phyloP scores from a whole-genome alignment of 306 rosid genomes.

The Inga laurina region DNA sequence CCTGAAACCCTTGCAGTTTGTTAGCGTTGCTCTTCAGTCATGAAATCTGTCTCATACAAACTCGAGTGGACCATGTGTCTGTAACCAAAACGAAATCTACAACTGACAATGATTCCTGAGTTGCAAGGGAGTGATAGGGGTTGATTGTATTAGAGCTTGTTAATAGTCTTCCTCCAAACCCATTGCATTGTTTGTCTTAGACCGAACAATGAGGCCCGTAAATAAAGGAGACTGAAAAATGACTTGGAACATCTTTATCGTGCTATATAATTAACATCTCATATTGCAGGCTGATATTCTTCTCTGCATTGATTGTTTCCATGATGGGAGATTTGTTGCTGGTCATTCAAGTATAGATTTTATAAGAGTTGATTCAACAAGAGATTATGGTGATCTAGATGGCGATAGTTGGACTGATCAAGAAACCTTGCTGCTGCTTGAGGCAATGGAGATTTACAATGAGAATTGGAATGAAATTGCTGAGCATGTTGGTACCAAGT shows the following conservation, averaged over 20 bases:
- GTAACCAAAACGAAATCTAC: slow-evolving; percentile 20
- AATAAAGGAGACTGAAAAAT: slow-evolving; percentile 25
- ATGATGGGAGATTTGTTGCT: slow-evolving; percentile 80
- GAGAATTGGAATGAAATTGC: slow-evolving; percentile 99
- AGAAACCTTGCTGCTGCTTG: slow-evolving; percentile 88
- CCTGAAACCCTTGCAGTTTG: slow-evolving; percentile 15
- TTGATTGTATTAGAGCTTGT: slow-evolving; percentile 13
- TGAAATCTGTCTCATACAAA: slow-evolving; percentile 13
- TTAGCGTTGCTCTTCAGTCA: slow-evolving; percentile 2
- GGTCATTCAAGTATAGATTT: slow-evolving; percentile 96
- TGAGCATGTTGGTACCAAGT: slow-evolving; percentile 89
- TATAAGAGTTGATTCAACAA: slow-evolving; percentile 59
- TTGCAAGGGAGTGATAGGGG: slow-evolving; percentile 1
- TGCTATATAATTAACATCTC: slow-evolving; percentile 35
- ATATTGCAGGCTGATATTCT: slow-evolving; percentile 75
- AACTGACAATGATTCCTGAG: slow-evolving; percentile 16
- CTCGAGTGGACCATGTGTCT: slow-evolving; percentile 17
- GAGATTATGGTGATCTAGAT: slow-evolving; percentile 79
- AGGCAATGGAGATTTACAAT: slow-evolving; percentile 86
- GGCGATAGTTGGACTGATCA: slow-evolving; percentile 97
- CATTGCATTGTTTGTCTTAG: background rate
- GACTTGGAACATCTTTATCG: slow-evolving; percentile 1
- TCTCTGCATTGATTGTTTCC: slow-evolving; percentile 86
- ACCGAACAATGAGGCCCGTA: background rate
- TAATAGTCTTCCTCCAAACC: slow-evolving; percentile 1